Base-by-base conservation (phyloP, 495 filamentous ascomycete genomes). In the Diplogelasinospora grovesii region DNA sequence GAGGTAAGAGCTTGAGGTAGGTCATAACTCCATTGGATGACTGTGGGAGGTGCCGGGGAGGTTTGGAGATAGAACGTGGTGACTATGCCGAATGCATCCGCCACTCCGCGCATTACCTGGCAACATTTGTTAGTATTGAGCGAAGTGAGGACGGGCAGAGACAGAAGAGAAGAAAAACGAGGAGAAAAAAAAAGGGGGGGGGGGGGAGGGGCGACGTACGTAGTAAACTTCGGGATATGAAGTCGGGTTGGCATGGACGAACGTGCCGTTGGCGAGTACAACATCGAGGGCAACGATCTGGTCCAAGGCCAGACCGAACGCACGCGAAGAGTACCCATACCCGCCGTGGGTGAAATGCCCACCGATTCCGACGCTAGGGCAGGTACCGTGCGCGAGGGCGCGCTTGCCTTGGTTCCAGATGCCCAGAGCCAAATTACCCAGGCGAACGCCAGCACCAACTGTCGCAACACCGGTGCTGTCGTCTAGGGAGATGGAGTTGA, bases 281-380 rank as follows among this genome's bases (percentile, higher is more conserved):
- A 85, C 78, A 23, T 80, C 70, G 13, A 74, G 53, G 10, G 50
- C 75, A 11, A 76, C 41, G 32, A 88, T 71, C 23, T 71, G 71
- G 48, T 89, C 85, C 31, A 89, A 57, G 0, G 79, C 66, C 0
- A 76, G 54, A 13, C 84, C 84, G 68, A 74, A 85, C 22, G 74
- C 69, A 15, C 82, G 75, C 5, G 78, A 78, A 5, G 63, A 65
- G 19, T 73, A 66, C 0, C 83, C 84, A 28, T 71, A 77, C 5
- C 84, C 84, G 10, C 83, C 84, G 38, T 86, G 80, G 1, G 77
- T 77, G 30, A 73, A 66, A 49, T 87, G 84, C 0, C 84, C 84
- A 4, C 75, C 80, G 14, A 81, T 63, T 3, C 84, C 83, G 21
- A 85, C 74, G n/a, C 11, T 25, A 38, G 75, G 65, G 39, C 74